A percentile compares a stretch with the other conserved stretches of the same genome.
These are phyloP conservation scores for Didymosphaeria variabile DNA, from an alignment of 2,329 filamentous ascomycete genomes.

Conservation along the genomic window DNA sequence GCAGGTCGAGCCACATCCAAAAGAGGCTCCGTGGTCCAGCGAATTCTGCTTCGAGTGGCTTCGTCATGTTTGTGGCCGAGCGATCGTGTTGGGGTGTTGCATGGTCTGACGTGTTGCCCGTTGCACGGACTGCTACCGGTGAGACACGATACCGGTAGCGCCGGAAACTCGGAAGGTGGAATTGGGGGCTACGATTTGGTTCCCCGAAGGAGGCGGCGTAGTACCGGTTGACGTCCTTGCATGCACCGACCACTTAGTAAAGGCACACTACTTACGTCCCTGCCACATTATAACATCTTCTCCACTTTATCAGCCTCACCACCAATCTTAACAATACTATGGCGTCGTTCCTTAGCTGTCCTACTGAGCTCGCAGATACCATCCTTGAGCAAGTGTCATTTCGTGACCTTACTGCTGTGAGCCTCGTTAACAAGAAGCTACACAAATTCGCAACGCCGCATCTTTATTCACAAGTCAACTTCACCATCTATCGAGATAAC, in stretches of 20 bases:
- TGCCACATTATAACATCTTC: constrained; percentile 10
- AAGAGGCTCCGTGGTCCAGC: too few species aligned
- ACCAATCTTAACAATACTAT: constrained; percentile 7
- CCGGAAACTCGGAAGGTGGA: constrained; percentile 6
- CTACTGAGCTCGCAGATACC: constrained; percentile 5
- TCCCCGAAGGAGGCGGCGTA: constrained; percentile 3
- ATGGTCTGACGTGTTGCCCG: too few species aligned
- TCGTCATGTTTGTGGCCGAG: too few species aligned
- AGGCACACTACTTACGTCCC: constrained; percentile 3
- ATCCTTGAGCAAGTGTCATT: constrained; percentile 11
- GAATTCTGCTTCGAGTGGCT: too few species aligned
- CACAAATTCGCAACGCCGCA: constrained; percentile 4
- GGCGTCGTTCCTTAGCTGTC: constrained; percentile 9
- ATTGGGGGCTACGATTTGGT: background rate
- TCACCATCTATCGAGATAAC: constrained; percentile 5
- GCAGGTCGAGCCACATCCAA: too few species aligned
- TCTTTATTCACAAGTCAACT: constrained; percentile 4
- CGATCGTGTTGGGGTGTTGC: too few species aligned
- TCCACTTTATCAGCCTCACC: background rate
- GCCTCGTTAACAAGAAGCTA: constrained; percentile 9
- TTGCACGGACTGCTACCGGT: too few species aligned
- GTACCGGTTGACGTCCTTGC: constrained; percentile 2
- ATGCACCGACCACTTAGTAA: constrained; percentile 4
- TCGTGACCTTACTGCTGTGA: constrained; percentile 7
- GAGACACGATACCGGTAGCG: background rate